A percentile compares a stretch with the other conserved stretches of the same genome.
Conservation (phyloP, 2,329 filamentous ascomycete genomes). For the Pezicula carpinea region DNA sequence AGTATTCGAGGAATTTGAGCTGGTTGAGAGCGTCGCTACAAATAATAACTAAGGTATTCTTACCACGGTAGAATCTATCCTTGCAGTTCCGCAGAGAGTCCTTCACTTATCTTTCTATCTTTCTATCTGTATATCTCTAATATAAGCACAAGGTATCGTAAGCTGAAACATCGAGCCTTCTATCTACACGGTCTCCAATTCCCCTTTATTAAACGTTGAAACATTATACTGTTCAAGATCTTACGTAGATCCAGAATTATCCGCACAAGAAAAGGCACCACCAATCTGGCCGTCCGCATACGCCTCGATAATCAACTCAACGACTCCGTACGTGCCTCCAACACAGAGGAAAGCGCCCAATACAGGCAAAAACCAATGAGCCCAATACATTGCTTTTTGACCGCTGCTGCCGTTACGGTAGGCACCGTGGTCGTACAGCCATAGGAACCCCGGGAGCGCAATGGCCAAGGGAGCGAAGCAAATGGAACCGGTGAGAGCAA, state of each 20-base stretch:
- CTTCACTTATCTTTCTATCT: no score
- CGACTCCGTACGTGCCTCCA: constrained; percentile 39
- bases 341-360: constrained; percentile 32
- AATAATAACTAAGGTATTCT: no score
- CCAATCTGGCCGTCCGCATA: constrained; percentile 30
- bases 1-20: no score
- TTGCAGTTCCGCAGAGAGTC: no score
- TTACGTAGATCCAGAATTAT: constrained; percentile 28
- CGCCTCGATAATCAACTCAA: constrained; percentile 44
- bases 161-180: no score
- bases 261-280: constrained; percentile 39
- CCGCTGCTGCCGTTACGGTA: constrained; percentile 31
- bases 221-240: no score
- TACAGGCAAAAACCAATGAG: constrained; percentile 29
- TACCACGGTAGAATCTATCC: no score
- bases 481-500: constrained; percentile 42
- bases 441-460: constrained; percentile 41
- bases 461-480: constrained; percentile 46
- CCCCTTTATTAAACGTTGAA: no score
- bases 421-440: constrained; percentile 42
- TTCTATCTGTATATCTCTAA: no score
- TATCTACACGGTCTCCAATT: no score
- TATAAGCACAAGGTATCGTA: no score
- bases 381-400: constrained; percentile 26
- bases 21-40: no score